Evolutionary conservation across 2,329 filamentous ascomycete species (phyloP).

Genomic region (Thermochaetoides dissita): DNA sequence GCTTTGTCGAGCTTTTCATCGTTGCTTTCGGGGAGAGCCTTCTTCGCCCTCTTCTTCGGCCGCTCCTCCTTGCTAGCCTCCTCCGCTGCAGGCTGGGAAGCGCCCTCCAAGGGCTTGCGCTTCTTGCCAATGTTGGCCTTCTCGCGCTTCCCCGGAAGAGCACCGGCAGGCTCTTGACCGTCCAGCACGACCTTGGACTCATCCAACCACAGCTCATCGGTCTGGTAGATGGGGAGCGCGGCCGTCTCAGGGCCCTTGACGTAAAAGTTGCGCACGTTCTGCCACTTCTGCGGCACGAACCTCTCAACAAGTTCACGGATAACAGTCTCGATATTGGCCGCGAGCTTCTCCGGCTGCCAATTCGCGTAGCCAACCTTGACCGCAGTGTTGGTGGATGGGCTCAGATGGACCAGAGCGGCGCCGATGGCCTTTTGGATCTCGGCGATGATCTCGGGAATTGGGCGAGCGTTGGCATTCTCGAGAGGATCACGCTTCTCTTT

Average conservation of each 20-base stretch:
- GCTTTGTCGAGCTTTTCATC: conserved; percentile 42
- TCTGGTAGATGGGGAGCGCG: conserved; percentile 86
- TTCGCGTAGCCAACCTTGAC: conserved; percentile 65
- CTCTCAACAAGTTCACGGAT: conserved; percentile 57
- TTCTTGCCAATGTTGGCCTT: conserved; percentile 53
- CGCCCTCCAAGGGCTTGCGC: conserved; percentile 34
- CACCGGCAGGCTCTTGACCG: conserved; percentile 33
- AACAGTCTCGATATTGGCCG: conserved; percentile 67
- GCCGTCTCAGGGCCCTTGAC: conserved; percentile 83
- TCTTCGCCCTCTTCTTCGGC: conserved; percentile 32
- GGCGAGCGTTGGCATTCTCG: conserved; percentile 30
- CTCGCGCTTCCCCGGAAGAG: conserved; percentile 24
- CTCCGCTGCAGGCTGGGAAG: conserved; percentile 13
- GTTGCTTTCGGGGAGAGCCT: conserved; percentile 30
- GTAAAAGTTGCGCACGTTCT: conserved; percentile 69
- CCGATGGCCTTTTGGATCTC: conserved; percentile 69
- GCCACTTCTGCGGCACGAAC: conserved; percentile 76
- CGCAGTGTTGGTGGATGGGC: conserved; percentile 64
- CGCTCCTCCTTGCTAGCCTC: conserved; percentile 13
- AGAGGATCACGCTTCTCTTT: conserved; percentile 22
- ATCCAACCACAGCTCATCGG: conserved; percentile 81
- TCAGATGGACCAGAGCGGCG: conserved; percentile 59
- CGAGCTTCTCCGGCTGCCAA: conserved; percentile 61
- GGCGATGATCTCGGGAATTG: conserved; percentile 54
- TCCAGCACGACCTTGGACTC: conserved; percentile 56